These are phyloP conservation scores for Capronia epimyces DNA, from an alignment of 2,329 filamentous ascomycete species.

Conservation along the genomic window DNA sequence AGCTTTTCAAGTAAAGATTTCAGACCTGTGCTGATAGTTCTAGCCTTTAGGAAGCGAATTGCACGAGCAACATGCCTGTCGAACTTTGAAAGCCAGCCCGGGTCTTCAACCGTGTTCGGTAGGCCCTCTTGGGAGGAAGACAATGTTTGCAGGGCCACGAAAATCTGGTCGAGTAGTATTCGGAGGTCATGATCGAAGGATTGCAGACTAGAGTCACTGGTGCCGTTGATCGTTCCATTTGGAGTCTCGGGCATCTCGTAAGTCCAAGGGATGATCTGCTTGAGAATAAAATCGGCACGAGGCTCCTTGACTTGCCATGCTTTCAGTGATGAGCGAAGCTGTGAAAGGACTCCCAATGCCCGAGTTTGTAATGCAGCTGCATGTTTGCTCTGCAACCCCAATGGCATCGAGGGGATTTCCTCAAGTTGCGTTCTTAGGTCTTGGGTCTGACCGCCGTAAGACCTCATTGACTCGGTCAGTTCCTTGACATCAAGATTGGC, in stretches of 20 bases:
- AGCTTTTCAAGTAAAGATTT: conserved; percentile 44
- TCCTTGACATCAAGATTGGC: conserved; percentile 48
- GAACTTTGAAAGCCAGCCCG: conserved; percentile 57
- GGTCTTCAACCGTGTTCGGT: conserved; percentile 56
- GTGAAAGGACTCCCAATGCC: conserved; percentile 15
- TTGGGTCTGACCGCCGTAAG: conserved; percentile 49
- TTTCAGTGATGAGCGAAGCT: conserved; percentile 37
- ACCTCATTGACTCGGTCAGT: conserved; percentile 45
- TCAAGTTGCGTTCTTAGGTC: conserved; percentile 41
- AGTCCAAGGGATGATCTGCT: conserved; percentile 64
- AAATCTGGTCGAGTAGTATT: conserved; percentile 64
- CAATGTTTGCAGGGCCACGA: conserved; percentile 73
- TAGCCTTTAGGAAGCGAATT: conserved; percentile 55
- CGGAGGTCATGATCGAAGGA: conserved; percentile 56
- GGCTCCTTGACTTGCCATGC: conserved; percentile 47
- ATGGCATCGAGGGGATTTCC: conserved; percentile 48
- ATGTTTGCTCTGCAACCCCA: conserved; percentile 37
- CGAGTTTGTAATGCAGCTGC: conserved; percentile 1
- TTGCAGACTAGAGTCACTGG: conserved; percentile 33
- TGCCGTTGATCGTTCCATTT: conserved; percentile 12
- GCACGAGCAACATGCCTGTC: conserved; percentile 50
- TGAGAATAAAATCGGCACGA: conserved; percentile 59
- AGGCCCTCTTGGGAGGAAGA: conserved; percentile 52
- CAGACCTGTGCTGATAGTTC: conserved; percentile 49
- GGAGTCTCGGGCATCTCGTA: conserved; percentile 31